Percentiles rank a stretch among this genome's conserved stretches.
phyloP scores from a whole-genome alignment of 208 protist genomes.

The Trypanosoma scelopori region DNA sequence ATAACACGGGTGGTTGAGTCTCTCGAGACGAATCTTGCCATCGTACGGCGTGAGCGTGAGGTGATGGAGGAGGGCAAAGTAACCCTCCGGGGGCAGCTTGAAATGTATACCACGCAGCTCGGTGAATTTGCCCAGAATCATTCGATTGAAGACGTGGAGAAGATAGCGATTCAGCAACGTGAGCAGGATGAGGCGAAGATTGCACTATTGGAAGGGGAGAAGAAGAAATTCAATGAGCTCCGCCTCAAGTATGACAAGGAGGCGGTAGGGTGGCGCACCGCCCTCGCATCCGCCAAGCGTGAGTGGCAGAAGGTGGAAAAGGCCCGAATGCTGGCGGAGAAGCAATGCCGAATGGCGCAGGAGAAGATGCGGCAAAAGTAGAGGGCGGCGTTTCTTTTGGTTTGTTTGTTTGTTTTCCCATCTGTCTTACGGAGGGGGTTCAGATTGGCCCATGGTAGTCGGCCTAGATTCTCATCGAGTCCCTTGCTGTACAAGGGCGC shows the following conservation, averaged over 20 bases:
- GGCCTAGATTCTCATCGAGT: too few relatives aligned
- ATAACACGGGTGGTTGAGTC: constrained; percentile 46
- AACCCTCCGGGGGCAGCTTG: constrained; percentile 57
- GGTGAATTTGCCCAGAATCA: constrained; percentile 40
- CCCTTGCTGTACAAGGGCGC: too few relatives aligned
- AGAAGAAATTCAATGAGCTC: constrained; percentile 53
- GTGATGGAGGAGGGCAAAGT: constrained; percentile 34
- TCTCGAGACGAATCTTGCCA: constrained; percentile 49
- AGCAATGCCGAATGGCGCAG: constrained; percentile 74
- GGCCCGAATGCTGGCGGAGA: constrained; percentile 52
- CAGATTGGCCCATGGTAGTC: too few relatives aligned
- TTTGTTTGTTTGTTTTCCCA: background rate
- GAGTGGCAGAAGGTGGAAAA: constrained; percentile 59
- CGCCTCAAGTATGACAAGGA: constrained; percentile 76
- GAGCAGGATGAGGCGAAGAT: constrained; percentile 48
- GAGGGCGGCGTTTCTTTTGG: background rate
- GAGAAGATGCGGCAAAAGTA: constrained; percentile 28
- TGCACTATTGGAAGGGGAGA: constrained; percentile 50
- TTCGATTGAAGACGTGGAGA: constrained; percentile 64
- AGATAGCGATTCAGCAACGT: constrained; percentile 43
- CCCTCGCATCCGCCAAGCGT: constrained; percentile 50
- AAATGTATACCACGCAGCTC: constrained; percentile 64
- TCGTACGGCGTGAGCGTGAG: constrained; percentile 52
- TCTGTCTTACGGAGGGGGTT: too few relatives aligned
- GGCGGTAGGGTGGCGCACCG: constrained; percentile 44